These are phyloP conservation scores for Fraxinus floribunda DNA, from an alignment of 305 asterid genomes.

Conservation along the genomic window DNA sequence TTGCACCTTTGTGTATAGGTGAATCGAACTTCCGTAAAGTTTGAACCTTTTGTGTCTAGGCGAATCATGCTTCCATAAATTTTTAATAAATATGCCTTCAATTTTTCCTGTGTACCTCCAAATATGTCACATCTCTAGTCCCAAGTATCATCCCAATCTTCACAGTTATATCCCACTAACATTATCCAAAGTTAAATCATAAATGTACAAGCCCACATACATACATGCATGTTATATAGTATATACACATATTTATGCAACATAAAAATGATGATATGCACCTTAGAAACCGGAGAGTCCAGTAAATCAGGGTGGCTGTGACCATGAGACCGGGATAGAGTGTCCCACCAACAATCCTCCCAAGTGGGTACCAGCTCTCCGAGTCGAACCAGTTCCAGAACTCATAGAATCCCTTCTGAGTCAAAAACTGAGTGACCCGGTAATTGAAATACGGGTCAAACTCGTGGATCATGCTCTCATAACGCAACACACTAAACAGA, in stretches of 20 bases:
- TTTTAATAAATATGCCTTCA: not conserved
- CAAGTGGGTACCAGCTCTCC: slow-evolving; percentile 98
- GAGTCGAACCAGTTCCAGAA: slow-evolving; percentile 99
- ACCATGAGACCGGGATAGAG: slow-evolving; percentile 99
- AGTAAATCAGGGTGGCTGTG: slow-evolving; percentile 87
- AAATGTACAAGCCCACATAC: not conserved
- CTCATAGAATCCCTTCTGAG: slow-evolving; percentile 79
- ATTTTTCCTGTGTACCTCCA: not conserved
- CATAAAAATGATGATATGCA: slow-evolving; percentile 19
- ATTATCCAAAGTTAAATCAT: not conserved
- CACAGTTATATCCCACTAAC: not conserved
- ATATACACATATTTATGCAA: not conserved
- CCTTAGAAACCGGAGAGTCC: slow-evolving; percentile 83
- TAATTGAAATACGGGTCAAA: slow-evolving; percentile 98
- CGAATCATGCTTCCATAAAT: not conserved
- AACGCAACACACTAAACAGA: slow-evolving; percentile 86
- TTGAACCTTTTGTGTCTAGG: not conserved
- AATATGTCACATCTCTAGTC: not conserved
- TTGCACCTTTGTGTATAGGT: not conserved
- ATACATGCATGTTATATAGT: not conserved
- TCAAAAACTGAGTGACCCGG: slow-evolving; percentile 86
- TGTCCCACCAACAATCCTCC: slow-evolving; percentile 92
- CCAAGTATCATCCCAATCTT: not conserved
- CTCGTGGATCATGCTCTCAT: slow-evolving; percentile 99
- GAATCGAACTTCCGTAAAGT: not conserved